Evolutionary conservation across 1,284 basidiomycete genomes (phyloP).

Genomic region (Neotropicomus parvogracilis): DNA sequence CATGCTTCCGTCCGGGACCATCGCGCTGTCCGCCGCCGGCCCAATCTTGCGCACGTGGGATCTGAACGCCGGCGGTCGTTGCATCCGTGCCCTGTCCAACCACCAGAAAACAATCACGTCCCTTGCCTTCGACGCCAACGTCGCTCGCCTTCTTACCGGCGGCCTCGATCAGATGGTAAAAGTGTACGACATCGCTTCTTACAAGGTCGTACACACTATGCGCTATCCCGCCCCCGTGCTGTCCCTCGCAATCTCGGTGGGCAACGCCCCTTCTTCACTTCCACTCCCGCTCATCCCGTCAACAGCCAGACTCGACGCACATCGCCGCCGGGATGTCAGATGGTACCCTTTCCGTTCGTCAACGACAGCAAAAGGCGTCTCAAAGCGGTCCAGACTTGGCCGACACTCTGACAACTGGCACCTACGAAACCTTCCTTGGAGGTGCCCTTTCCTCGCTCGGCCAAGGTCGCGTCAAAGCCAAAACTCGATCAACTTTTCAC

Average conservation of each 20-base stretch:
- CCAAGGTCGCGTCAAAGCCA: conserved; percentile 53
- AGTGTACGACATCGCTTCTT: conserved; percentile 93
- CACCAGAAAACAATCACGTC: conserved; percentile 98
- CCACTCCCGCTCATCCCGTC: conserved; percentile 13
- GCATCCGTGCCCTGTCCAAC: conserved; percentile 86
- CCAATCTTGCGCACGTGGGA: conserved; percentile 97
- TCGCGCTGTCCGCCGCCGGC: conserved; percentile 84
- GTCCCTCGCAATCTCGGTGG: conserved; percentile 83
- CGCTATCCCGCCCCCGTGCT: conserved; percentile 93
- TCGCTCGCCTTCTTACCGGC: conserved; percentile 82
- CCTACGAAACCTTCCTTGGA: conserved; percentile 74
- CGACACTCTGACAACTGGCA: conserved; percentile 51
- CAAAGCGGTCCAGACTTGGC: conserved; percentile 50
- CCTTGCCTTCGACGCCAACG: conserved; percentile 74
- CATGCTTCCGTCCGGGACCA: conserved; percentile 89
- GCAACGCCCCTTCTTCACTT: conserved; percentile 3
- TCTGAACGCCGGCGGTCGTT: conserved; percentile 87
- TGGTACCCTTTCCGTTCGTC: conserved; percentile 87
- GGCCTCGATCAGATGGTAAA: conserved; percentile 97
- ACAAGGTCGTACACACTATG: conserved; percentile 98
- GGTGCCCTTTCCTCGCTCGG: conserved; percentile 52
- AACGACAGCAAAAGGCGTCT: conserved; percentile 74
- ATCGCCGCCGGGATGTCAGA: conserved; percentile 96
- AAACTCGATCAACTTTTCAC: conserved; percentile 45
- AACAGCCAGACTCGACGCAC: conserved; percentile 91